phyloP scores from a whole-genome alignment of 768 basidiomycete genomes.

The Saitozyma podzolica region DNA sequence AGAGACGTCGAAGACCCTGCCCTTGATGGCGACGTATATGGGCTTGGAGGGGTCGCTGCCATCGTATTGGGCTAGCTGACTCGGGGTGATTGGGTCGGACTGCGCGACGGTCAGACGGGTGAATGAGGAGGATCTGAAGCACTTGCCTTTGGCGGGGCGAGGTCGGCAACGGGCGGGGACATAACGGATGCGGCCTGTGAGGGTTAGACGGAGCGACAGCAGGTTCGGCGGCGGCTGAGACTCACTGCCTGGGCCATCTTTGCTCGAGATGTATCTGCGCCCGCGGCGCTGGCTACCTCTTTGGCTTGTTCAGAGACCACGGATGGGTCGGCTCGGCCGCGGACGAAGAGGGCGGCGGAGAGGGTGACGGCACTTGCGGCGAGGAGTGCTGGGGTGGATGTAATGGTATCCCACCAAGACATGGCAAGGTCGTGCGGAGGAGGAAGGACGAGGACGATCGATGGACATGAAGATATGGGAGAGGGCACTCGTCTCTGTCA shows the following conservation, averaged over 20 bases:
- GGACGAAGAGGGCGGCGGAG: conserved; percentile 24
- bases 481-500: too few relatives aligned
- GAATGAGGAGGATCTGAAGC: not conserved
- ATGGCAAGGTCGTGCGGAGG: not conserved
- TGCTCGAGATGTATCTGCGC: conserved; percentile 14
- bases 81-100: conserved; percentile 71
- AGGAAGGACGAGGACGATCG: not conserved
- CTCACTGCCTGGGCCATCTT: conserved; percentile 42
- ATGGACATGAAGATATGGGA: too few relatives aligned
- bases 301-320: conserved; percentile 16
- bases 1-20: conserved; percentile 86
- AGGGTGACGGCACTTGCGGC: conserved; percentile 31
- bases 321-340: conserved; percentile 14
- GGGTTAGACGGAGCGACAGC: too few relatives aligned
- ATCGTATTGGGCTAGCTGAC: conserved; percentile 69
- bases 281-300: not conserved
- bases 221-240: not conserved
- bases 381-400: conserved; percentile 35
- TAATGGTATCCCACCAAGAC: conserved; percentile 37
- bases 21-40: conserved; percentile 92
- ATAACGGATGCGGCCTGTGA: conserved; percentile 44
- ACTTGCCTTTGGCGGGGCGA: conserved; percentile 47
- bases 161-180: conserved; percentile 40
- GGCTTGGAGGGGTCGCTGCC: conserved; percentile 67
- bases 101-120: conserved; percentile 38